Evolutionary conservation across 83 land plant genomes (phyloP), one percentile per base, ranked within the genome.

Genomic region (Picea abies): DNA sequence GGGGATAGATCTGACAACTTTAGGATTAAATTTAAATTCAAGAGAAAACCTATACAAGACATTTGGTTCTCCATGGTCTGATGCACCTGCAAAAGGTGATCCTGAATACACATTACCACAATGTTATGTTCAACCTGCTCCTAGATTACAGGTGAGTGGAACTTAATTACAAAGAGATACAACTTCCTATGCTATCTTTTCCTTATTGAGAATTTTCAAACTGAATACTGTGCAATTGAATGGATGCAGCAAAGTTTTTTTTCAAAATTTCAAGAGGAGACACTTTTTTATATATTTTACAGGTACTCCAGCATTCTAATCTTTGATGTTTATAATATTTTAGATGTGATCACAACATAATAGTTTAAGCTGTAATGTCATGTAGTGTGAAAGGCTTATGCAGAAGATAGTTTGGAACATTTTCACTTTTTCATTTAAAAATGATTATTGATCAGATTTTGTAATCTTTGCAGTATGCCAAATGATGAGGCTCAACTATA

Each of bases 61-160:
- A 26, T 97, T 97, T 91, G 95, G 90, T 49, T 93, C 96, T 22
- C 99, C 99, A 10, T 97, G 98, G 98, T 93, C 98, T 65, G 93
- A 92, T 10, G 93, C 90, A 17, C 96, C 99, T n/a, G 88, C 87
- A 35, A 92, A 94, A 85, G 99, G 94, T 41, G 99, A 93, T 32
- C 96, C 99, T 19, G 98, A 97, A 73, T 97, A 87, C 75, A 84
- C 64, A 41, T 87, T 97, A 80, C 98, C 99, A 20, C 84, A 89
- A 77, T 97, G 99, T 87, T 97, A 93, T 79, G 86, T 88, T 81
- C 94, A 75, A 83, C 89, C 92, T 82, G 92, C 96, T 39, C 83
- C 92, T 63, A 81, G 69, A 64, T 84, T 97, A 56, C 91, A 93
- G 85, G 99, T 97, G 76, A 73, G 92, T 61, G 17, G 10, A 39